Base-by-base conservation (phyloP, 2,329 filamentous ascomycete genomes). In the Aaosphaeria arxii region DNA sequence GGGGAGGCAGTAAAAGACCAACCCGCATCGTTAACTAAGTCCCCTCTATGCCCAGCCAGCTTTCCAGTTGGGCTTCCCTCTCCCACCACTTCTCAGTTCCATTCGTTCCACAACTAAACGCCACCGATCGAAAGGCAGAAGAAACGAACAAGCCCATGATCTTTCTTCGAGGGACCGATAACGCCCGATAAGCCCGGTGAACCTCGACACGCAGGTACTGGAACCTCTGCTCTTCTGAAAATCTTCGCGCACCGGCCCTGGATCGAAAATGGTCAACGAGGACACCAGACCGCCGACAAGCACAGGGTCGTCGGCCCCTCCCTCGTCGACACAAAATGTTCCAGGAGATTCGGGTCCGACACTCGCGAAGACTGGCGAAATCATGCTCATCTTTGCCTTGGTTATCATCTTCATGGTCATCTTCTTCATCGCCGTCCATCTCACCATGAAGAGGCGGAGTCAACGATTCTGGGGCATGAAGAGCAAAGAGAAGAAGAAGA, bases 371-470 rank as follows among this genome's bases (percentile, higher is more conserved):
- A 46, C 56, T 11, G 54, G 56, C 17, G 47, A 59, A 49, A 46
- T 52, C 7, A 59, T 59, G 56, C 49, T 59, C 30, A 51, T 55
- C 7, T 52, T 59, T 36, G 48, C 54, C 13, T 45, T 59, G 24
- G 45, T 55, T 28, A 51, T 59, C 9, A 54, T 59, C 5, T 53
- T 55, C 41, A 17, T 57, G 13, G 56, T 59, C 31, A 46, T 48
- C 38, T 31, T 48, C 31, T 44, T 39, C 6, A 32, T 54, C n/a
- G 39, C 50, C 6, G 5, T 50, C 11, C 56, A 59, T 39, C 42
- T 59, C 29, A 45, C 46, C 39, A 33, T 57, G 11, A 47, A 48
- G 30, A 50, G 51, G 11, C 44, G 49, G 9, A n/a, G 33, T 36
- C 9, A n/a, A 36, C 9, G 7, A 9, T n/a, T 36, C 7, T 55